These are phyloP conservation scores for Cercophora scortea DNA, from an alignment of 495 filamentous ascomycete genomes.

Conservation along the genomic window DNA sequence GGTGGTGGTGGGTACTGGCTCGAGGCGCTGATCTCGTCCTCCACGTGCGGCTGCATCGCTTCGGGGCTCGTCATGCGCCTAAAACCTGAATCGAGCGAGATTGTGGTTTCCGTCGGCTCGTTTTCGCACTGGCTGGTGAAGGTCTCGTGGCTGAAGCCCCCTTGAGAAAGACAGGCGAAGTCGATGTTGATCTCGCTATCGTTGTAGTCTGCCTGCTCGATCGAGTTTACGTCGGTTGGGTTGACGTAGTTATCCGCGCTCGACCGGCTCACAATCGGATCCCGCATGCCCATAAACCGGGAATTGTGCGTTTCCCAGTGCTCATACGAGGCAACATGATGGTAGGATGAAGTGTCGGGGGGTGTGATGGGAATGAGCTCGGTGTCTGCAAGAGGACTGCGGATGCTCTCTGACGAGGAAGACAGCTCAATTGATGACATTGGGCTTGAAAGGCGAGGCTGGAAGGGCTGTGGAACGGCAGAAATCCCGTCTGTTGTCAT, in stretches of 20 bases:
- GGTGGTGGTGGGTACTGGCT: constrained; percentile 12
- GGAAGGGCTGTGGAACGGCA: constrained; percentile 13
- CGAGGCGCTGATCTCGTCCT: constrained; percentile 25
- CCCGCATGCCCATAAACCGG: constrained; percentile 21
- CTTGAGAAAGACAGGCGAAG: constrained; percentile 4
- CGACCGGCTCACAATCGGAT: background rate
- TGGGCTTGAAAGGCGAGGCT: constrained; percentile 24
- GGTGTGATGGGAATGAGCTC: constrained; percentile 31
- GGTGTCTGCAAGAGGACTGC: constrained; percentile 29
- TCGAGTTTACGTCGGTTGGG: constrained; percentile 29
- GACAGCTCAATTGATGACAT: constrained; percentile 24
- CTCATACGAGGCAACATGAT: constrained; percentile 7
- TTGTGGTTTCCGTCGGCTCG: constrained; percentile 3
- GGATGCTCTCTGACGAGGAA: constrained; percentile 26
- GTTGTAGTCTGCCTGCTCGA: constrained; percentile 21
- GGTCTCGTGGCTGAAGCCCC: constrained; percentile 12
- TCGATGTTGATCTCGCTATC: constrained; percentile 18
- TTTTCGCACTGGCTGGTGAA: constrained; percentile 6
- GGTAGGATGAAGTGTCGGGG: constrained; percentile 22
- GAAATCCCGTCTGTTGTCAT: constrained; percentile 10
- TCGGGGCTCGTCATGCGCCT: constrained; percentile 14
- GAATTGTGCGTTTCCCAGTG: constrained; percentile 9
- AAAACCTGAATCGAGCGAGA: background rate
- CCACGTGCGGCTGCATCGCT: constrained; percentile 11
- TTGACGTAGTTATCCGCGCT: constrained; percentile 23